phyloP scores from a whole-genome alignment of 345 rosid genomes.

The Isatis tinctoria region DNA sequence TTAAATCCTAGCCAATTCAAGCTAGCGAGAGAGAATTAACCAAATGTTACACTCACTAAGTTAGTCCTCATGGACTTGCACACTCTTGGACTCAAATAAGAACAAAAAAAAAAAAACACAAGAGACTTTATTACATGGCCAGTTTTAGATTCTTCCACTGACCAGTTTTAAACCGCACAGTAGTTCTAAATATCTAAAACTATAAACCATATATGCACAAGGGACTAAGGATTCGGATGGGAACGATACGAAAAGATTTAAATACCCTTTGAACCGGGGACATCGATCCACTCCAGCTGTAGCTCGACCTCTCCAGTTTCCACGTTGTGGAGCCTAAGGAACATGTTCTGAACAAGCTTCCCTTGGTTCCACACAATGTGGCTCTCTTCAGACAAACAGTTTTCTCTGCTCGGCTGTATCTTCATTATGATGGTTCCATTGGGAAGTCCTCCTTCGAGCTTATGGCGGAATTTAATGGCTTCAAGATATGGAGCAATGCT shows the following conservation, averaged over 20 bases:
- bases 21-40: neutral
- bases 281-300: constrained; percentile 57
- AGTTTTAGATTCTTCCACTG: neutral
- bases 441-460: constrained; percentile 36
- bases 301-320: constrained; percentile 61
- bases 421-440: constrained; percentile 53
- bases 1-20: neutral
- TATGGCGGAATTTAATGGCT: constrained; percentile 37
- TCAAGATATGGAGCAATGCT: constrained; percentile 45
- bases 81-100: neutral
- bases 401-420: constrained; percentile 45
- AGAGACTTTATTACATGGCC: neutral
- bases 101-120: neutral
- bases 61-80: neutral
- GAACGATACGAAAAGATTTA: neutral
- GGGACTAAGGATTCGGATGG: neutral
- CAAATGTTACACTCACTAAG: neutral
- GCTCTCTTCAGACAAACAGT: constrained; percentile 60
- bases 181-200: neutral
- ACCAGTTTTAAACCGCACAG: neutral
- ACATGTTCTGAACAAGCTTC: constrained; percentile 54
- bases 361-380: constrained; percentile 47
- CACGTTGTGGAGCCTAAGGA: constrained; percentile 54
- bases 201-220: constrained; percentile 19
- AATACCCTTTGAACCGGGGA: constrained; percentile 55